Conservation (phyloP, 257 asterid species). For the Haberlea rhodopensis region DNA sequence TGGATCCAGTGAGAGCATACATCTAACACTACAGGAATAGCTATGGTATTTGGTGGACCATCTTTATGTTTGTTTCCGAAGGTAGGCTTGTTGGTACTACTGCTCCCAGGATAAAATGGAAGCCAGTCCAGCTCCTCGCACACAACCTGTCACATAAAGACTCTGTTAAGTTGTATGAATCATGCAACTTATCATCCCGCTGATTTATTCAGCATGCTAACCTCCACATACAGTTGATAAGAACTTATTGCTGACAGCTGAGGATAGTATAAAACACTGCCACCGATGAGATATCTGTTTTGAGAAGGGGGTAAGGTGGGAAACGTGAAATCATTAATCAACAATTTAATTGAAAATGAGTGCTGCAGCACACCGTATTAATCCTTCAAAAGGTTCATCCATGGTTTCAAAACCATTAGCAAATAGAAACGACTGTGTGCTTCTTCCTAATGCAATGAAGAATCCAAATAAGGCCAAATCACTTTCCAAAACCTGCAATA, state of each 20-base stretch:
- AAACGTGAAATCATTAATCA: slow-evolving; percentile 1
- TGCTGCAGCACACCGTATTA: slow-evolving; percentile 59
- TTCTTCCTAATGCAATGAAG: slow-evolving; percentile 94
- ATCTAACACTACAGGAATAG: slow-evolving; percentile 67
- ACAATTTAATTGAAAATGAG: slow-evolving; percentile 14
- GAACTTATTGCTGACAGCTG: slow-evolving; percentile 95
- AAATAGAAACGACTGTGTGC: slow-evolving; percentile 65
- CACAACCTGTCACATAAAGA: slow-evolving; percentile 64
- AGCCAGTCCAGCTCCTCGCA: slow-evolving; percentile 99
- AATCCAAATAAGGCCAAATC: slow-evolving; percentile 96
- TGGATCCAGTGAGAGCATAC: slow-evolving; percentile 93
- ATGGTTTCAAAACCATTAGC: slow-evolving; percentile 67
- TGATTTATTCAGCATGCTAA: slow-evolving; percentile 46
- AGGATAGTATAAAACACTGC: slow-evolving; percentile 91
- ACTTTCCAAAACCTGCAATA: slow-evolving; percentile 75
- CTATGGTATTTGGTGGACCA: slow-evolving; percentile 67
- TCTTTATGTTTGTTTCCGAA: slow-evolving; percentile 56
- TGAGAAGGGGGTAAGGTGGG: slow-evolving; percentile 21
- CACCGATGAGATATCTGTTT: slow-evolving; percentile 89
- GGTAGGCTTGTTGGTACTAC: slow-evolving; percentile 41
- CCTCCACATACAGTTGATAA: slow-evolving; percentile 99
- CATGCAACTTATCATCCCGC: slow-evolving; percentile 21
- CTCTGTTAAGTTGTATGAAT: slow-evolving; percentile 27
- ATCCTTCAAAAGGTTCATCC: slow-evolving; percentile 72
- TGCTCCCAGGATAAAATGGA: slow-evolving; percentile 83